Percentiles rank a stretch among this genome's conserved stretches.
These are phyloP conservation scores for Candida peoriensis DNA, from an alignment of 805 yeast species.

Conservation along the genomic window DNA sequence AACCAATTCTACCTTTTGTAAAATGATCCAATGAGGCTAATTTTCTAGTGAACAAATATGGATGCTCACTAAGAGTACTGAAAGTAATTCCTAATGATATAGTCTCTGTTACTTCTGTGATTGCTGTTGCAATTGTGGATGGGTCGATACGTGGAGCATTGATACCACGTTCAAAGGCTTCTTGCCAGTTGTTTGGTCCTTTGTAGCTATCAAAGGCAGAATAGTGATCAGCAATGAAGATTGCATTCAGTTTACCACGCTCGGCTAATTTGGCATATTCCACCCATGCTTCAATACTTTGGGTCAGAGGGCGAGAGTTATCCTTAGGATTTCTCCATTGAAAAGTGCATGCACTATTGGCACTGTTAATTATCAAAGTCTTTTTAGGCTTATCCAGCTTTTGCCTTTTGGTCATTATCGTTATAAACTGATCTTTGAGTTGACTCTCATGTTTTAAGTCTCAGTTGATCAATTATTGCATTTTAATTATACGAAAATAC, in stretches of 20 bases:
- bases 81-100: slow-evolving; percentile 37
- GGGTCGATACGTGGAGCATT: slow-evolving; percentile 30
- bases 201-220: slow-evolving; percentile 36
- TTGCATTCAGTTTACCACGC: slow-evolving; percentile 31
- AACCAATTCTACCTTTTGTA: slow-evolving; percentile 38
- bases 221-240: slow-evolving; percentile 37
- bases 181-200: slow-evolving; percentile 30
- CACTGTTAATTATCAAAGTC: slow-evolving; percentile 5
- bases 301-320: slow-evolving; percentile 3
- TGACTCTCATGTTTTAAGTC: too few relatives aligned
- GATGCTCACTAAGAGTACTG: slow-evolving; percentile 39
- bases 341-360: slow-evolving; percentile 19
- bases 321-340: slow-evolving; percentile 27
- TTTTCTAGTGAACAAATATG: slow-evolving; percentile 31
- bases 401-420: slow-evolving; percentile 2
- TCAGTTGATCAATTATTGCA: too few relatives aligned
- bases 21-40: slow-evolving; percentile 33
- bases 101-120: slow-evolving; percentile 37
- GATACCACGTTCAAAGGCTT: slow-evolving; percentile 27
- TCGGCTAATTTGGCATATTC: slow-evolving; percentile 32
- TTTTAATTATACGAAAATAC: too few relatives aligned
- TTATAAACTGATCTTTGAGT: too few relatives aligned
- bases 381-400: slow-evolving; percentile 3
- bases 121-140: slow-evolving; percentile 27
- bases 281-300: slow-evolving; percentile 29